Conservation (phyloP, 192 early-diverging fungal genomes). For the Coemansia sp. region DNA sequence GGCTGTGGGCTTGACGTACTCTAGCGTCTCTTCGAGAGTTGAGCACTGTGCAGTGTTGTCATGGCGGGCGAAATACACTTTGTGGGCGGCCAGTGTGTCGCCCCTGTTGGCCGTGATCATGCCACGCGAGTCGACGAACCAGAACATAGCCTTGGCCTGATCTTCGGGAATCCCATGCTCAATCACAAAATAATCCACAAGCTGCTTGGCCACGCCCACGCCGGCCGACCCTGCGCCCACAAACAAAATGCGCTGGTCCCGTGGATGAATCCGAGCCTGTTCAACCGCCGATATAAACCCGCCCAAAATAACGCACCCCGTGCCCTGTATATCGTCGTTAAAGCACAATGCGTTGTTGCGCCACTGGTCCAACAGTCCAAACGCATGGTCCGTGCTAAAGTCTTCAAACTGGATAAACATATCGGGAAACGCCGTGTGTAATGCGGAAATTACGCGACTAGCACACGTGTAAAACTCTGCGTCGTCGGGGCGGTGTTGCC, state of each 20-base stretch:
- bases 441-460: constrained; percentile 70
- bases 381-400: constrained; percentile 91
- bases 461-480: constrained; percentile 71
- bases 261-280: constrained; percentile 62
- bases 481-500: constrained; percentile 62
- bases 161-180: constrained; percentile 64
- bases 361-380: constrained; percentile 78
- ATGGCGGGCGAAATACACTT: constrained; percentile 80
- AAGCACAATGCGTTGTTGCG: constrained; percentile 76
- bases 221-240: constrained; percentile 94
- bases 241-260: constrained; percentile 86
- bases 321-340: constrained; percentile 72
- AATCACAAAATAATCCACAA: constrained; percentile 76
- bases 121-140: constrained; percentile 91
- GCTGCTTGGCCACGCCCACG: constrained; percentile 91
- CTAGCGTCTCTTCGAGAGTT: constrained; percentile 70
- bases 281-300: constrained; percentile 88
- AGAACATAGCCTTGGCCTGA: constrained; percentile 55
- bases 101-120: constrained; percentile 86
- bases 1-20: constrained; percentile 85
- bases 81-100: constrained; percentile 79
- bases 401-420: constrained; percentile 97
- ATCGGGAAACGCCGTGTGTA: constrained; percentile 71
- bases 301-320: constrained; percentile 84
- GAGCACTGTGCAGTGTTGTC: constrained; percentile 84